Conservation (phyloP, 2,329 filamentous ascomycete genomes). For the Trichoderma lentiforme region DNA sequence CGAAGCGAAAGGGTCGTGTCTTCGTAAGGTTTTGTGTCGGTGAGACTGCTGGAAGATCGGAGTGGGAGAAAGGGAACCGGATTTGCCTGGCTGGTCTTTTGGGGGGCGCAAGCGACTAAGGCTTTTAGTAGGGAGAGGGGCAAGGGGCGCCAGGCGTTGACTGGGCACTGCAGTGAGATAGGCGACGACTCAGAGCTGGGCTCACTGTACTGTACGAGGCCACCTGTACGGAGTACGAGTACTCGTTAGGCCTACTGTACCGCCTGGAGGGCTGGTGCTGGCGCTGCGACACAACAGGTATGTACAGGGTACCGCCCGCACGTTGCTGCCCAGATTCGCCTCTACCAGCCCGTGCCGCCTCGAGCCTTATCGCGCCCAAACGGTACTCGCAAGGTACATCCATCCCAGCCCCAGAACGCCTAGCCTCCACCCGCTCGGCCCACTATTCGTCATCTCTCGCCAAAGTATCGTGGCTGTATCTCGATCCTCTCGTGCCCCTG, state of each 20-base stretch:
- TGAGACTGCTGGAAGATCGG: constrained; percentile 18
- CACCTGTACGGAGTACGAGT: neutral
- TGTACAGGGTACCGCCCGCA: constrained; percentile 11
- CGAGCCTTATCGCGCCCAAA: constrained; percentile 7
- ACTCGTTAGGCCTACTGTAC: neutral
- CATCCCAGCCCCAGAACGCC: neutral
- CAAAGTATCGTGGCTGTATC: constrained; percentile 17
- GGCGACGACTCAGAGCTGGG: neutral
- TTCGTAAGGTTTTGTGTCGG: constrained; percentile 18
- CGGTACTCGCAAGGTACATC: constrained; percentile 10
- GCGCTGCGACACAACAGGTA: neutral
- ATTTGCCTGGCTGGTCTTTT: constrained; percentile 4
- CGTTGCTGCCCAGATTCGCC: neutral
- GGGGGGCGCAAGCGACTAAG: constrained; percentile 7
- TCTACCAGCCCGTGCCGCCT: constrained; percentile 9
- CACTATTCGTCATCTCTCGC: constrained; percentile 14
- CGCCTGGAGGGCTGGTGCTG: neutral
- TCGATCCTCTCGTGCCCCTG: constrained; percentile 11
- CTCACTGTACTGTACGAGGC: neutral
- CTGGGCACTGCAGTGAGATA: neutral
- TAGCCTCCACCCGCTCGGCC: neutral
- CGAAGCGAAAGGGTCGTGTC: constrained; percentile 13
- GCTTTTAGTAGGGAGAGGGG: constrained; percentile 10
- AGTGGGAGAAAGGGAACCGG: constrained; percentile 14
- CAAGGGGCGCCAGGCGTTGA: constrained; percentile 5